Evolutionary conservation across 129 eudicot genomes (phyloP), one percentile per base, ranked within the genome.

Genomic region (Arctium minus): DNA sequence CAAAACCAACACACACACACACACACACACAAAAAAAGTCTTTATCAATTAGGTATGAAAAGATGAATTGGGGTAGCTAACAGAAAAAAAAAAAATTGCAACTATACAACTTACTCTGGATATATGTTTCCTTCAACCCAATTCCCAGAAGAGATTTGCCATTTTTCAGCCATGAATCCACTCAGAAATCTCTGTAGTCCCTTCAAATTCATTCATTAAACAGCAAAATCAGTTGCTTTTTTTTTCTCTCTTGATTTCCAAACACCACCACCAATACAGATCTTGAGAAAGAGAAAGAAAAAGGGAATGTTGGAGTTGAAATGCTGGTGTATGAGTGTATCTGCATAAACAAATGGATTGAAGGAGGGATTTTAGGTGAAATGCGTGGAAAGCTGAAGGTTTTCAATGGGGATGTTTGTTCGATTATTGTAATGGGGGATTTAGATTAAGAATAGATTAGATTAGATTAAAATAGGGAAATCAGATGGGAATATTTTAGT

Each of bases 401-500:
- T n/a, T 31, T 37, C 1, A 37, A 77, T 76, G 62, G 72, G 53
- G 9, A 13, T 69, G 76, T 46, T 69, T 82, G 67, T 31, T 37
- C 2, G 53, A 65, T 40, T 62, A 42, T 29, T 82, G 39, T 3
- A 31, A 64, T 65, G 70, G 70, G 70, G 50, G 46, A 39, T 64
- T 81, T 33, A 56, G 3, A 38, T 48, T 48, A 50, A n/a, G 65
- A 56, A 15, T 53, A 3, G 5, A 13, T 13, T 48, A 10, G 10
- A 37, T 53, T 2, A 3, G 65, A 56, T 60, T 60, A 60, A 60
- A 39, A 74, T 74, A 74, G 64, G 0, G 75, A 44, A 17, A 17
- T 81, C 48, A 53, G 82, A 83, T 83, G 82, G 73, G 85, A 82
- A 84, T 84, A 79, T 60, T 39, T 53, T 79, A 78, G 79, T 84